Conservation (phyloP, 306 rosid genomes). For the Psophocarpus tetragonolobus region DNA sequence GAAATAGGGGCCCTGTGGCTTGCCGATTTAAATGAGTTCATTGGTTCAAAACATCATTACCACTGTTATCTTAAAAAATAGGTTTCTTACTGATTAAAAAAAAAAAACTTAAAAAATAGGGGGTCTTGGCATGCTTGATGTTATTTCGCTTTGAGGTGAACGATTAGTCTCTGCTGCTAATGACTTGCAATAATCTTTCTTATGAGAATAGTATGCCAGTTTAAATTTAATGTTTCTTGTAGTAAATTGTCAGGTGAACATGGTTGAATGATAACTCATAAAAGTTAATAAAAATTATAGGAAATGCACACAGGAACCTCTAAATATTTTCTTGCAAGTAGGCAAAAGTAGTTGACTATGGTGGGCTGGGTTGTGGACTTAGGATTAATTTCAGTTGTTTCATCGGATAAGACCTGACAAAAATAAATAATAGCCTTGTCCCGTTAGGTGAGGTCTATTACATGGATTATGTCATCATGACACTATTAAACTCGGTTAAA, state of each 20-base stretch:
- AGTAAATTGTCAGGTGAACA: background rate
- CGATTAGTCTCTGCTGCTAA: constrained; percentile 4
- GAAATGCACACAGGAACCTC: constrained; percentile 1
- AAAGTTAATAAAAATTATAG: constrained; percentile 10
- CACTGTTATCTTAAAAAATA: too few species aligned
- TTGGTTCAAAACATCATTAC: too few species aligned
- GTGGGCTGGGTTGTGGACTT: background rate
- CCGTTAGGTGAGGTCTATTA: background rate
- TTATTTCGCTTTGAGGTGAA: constrained; percentile 15
- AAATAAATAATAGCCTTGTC: background rate
- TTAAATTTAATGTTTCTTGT: background rate
- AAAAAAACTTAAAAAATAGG: background rate
- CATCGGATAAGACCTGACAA: background rate
- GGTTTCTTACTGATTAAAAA: too few species aligned
- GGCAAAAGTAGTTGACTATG: background rate
- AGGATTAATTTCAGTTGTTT: background rate
- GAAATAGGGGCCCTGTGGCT: too few species aligned
- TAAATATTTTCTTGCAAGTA: constrained; percentile 12
- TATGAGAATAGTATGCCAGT: background rate
- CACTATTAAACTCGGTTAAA: background rate
- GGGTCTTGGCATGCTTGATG: constrained; percentile 9
- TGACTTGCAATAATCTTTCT: background rate
- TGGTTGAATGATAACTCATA: constrained; percentile 15
- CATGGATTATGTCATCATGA: background rate
- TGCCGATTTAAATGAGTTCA: too few species aligned